phyloP scores from a whole-genome alignment of 202 grass and related monocot genomes.

The Panicum virgatum region DNA sequence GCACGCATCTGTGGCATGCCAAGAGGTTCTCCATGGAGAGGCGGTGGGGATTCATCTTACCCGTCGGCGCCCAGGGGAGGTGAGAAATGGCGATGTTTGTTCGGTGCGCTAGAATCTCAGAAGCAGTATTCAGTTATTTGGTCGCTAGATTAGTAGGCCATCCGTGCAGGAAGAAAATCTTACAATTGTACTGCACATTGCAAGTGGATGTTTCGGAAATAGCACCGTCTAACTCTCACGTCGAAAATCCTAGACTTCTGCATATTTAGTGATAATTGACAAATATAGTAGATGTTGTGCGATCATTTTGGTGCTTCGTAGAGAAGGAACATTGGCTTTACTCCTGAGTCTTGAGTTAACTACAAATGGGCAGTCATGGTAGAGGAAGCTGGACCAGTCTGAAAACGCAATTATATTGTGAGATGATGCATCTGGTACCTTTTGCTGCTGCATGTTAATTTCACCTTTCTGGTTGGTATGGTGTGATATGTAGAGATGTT shows the following conservation, averaged over 20 bases:
- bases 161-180: not conserved
- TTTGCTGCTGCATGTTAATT: not conserved
- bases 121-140: not conserved
- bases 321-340: not conserved
- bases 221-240: not conserved
- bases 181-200: not conserved
- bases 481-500: not conserved
- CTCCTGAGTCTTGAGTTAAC: not conserved
- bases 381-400: not conserved
- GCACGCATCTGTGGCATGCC: slow-evolving; percentile 86
- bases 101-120: not conserved
- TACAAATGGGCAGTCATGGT: not conserved
- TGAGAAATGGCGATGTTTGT: not conserved
- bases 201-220: not conserved
- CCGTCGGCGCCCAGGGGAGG: slow-evolving; percentile 67
- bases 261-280: slow-evolving; percentile 4
- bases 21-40: slow-evolving; percentile 86
- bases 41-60: slow-evolving; percentile 75
- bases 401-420: not conserved
- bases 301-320: not conserved
- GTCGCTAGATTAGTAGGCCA: not conserved
- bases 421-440: not conserved
- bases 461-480: slow-evolving; percentile 2
- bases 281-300: no score
- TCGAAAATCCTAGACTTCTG: not conserved